phyloP scores from a whole-genome alignment of 305 asterid species.

The Fraxinus velutina region DNA sequence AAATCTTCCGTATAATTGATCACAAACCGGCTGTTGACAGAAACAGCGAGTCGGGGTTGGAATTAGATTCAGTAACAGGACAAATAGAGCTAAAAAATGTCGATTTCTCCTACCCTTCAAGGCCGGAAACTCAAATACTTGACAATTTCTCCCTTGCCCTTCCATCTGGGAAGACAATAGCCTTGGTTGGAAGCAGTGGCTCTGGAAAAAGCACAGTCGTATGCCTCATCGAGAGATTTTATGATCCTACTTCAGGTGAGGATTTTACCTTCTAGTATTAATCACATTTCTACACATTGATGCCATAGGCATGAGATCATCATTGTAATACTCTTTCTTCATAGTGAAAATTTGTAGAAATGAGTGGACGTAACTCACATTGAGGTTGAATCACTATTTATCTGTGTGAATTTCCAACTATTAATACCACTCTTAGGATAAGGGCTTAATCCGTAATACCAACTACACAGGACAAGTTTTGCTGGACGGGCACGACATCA shows the following conservation, averaged over 20 bases:
- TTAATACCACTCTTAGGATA: background rate
- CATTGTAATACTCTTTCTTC: background rate
- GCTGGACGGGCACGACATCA: constrained; percentile 81
- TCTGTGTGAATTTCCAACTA: background rate
- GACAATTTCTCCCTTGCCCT: constrained; percentile 38
- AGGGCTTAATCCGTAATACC: background rate
- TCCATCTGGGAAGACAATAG: constrained; percentile 53
- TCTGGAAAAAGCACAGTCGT: constrained; percentile 60
- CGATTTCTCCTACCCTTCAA: constrained; percentile 48
- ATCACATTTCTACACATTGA: background rate
- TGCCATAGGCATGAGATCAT: background rate
- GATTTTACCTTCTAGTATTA: background rate
- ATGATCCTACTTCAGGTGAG: constrained; percentile 47
- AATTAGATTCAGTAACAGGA: constrained; percentile 46
- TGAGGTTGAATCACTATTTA: background rate
- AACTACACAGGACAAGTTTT: constrained; percentile 68
- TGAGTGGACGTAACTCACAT: background rate
- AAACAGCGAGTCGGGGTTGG: constrained; percentile 39
- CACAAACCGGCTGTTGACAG: constrained; percentile 42
- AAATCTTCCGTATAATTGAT: constrained; percentile 44
- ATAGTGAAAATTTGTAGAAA: background rate
- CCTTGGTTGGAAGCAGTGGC: constrained; percentile 58
- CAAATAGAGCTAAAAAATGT: constrained; percentile 45
- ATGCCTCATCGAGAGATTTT: constrained; percentile 53
- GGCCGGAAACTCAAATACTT: constrained; percentile 48